Conservation (phyloP, 768 basidiomycete species). For the Heimioporus sp. region DNA sequence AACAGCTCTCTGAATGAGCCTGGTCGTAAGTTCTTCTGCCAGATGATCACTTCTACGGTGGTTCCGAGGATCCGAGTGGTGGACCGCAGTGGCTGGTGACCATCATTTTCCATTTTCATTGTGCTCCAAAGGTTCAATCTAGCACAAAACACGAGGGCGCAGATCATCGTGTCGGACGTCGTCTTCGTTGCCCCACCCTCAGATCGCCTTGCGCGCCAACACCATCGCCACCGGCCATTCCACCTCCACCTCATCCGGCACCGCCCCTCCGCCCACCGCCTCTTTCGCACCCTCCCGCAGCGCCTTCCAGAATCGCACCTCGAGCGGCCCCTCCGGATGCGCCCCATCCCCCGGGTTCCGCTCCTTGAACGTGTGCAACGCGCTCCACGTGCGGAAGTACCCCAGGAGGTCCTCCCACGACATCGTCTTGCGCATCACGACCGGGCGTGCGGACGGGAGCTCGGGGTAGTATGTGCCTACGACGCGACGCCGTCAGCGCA, state of each 20-base stretch:
- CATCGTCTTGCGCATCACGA: conserved; percentile 59
- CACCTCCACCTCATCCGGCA: conserved; percentile 33
- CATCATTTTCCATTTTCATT: too few species aligned
- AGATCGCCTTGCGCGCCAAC: conserved; percentile 1
- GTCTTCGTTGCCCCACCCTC: too few species aligned
- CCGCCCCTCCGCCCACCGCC: conserved; percentile 16
- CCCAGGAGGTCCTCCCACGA: conserved; percentile 63
- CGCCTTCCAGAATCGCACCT: conserved; percentile 57
- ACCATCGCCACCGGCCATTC: conserved; percentile 44
- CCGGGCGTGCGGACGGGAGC: conserved; percentile 33
- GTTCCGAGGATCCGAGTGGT: too few species aligned
- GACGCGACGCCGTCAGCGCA: too few species aligned
- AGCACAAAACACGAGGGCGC: too few species aligned
- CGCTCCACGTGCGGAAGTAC: conserved; percentile 71
- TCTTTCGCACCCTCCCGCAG: conserved; percentile 40
- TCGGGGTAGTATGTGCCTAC: conserved; percentile 42
- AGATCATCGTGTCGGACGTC: too few species aligned
- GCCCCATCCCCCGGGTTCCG: conserved; percentile 54
- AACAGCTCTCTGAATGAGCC: too few species aligned
- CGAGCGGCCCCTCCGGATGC: conserved; percentile 59
- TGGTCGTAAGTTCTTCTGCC: too few species aligned
- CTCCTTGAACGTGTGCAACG: conserved; percentile 68
- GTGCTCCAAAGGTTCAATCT: too few species aligned
- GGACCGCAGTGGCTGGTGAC: too few species aligned
- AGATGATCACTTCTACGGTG: too few species aligned